These are phyloP conservation scores for Coniella lustricola DNA, from an alignment of 2,329 filamentous ascomycete species.

Conservation along the genomic window DNA sequence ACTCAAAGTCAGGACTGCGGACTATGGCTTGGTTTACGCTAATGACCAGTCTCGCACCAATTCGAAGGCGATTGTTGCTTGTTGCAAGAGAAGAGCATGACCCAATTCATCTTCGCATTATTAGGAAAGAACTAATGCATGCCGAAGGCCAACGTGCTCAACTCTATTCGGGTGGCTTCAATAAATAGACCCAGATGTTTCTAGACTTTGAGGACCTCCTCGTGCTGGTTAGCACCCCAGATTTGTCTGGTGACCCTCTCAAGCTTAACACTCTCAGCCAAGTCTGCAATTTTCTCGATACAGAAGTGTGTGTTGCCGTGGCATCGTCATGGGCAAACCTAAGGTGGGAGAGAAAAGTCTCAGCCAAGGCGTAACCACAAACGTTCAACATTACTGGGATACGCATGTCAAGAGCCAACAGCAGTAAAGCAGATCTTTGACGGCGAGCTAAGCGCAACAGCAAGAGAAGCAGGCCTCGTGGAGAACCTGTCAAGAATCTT, in stretches of 20 bases:
- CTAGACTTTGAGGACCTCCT: neutral
- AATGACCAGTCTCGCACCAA: neutral
- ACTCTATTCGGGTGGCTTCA: neutral
- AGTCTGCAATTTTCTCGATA: neutral
- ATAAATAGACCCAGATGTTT: neutral
- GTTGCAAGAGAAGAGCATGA: neutral
- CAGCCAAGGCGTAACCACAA: neutral
- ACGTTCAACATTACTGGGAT: no score
- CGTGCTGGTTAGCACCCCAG: neutral
- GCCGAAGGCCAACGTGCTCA: no score
- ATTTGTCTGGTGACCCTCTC: neutral
- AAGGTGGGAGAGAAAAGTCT: no score
- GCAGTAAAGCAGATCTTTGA: no score
- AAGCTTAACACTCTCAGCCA: no score
- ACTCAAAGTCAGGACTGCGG: neutral
- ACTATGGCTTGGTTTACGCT: neutral
- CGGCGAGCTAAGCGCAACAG: no score
- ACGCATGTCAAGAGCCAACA: no score
- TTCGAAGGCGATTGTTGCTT: neutral
- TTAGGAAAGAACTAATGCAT: neutral
- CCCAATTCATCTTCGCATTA: neutral
- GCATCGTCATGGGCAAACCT: neutral
- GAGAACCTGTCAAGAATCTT: no score
- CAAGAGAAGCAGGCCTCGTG: no score
- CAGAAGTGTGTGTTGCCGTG: neutral